Base-by-base conservation (phyloP, 768 basidiomycete genomes). In the Hericium rajendrae region DNA sequence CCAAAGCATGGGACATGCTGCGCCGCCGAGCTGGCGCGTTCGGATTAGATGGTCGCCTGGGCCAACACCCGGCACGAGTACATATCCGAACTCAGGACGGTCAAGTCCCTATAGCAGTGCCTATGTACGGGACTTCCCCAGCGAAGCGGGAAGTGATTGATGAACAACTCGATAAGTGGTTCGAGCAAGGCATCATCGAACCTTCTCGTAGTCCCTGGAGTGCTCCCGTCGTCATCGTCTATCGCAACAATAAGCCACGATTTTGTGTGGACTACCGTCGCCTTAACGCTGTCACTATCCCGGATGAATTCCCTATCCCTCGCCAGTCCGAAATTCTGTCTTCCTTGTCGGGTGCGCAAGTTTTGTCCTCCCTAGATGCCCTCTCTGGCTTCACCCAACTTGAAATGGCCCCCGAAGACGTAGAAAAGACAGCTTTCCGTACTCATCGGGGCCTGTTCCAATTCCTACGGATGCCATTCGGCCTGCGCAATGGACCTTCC, bases 401-500 rank as follows among this genome's bases (percentile, higher is more conserved):
- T 22, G 22, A 22, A 70, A 4, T 59, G 73, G 22, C 22, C 22
- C 22, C 22, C 22, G 22, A 69, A 13, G 69, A 67, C n/a, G 57
- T 61, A 16, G 67, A 71, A 26, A 71, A 72, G 39, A 69, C 70
- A 0, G 74, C 73, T 0, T 77, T 78, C 54, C 56, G 70, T 2
- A 70, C 69, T 0, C 77, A 76, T 57, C 51, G 61, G 43, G 77
- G 76, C 6, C 59, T 76, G 0, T 73, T 59, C 37, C 75, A 78
- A 57, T 77, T 77, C 60, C 56, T 55, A 24, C 51, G 71, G 39
- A 75, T 77, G 73, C 75, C 74, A 0, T 77, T 78, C 52, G 63
- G 63, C 1, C 57, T 60, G 1, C 40, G 58, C 13, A 70, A 71
- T 49, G 68, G 57, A 2, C 76, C 75, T 0, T 63, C 69, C 2